phyloP scores from a whole-genome alignment of 2,329 filamentous ascomycete genomes.

The Lachnum nothofagi region DNA sequence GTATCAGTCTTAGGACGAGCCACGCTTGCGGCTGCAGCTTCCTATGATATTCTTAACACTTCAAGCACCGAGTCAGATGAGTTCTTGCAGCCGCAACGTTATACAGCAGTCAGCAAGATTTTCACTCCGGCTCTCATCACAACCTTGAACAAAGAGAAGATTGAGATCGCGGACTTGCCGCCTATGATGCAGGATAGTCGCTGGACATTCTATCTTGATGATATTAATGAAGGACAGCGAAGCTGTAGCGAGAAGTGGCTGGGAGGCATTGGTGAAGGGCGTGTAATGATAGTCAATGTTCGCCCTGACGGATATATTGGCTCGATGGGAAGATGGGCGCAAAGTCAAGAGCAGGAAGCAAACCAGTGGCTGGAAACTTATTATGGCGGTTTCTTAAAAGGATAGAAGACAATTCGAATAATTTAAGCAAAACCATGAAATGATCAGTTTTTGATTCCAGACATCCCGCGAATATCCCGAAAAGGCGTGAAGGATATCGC shows the following conservation, averaged over 20 bases:
- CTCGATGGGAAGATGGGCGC: constrained; percentile 45
- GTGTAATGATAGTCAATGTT: constrained; percentile 62
- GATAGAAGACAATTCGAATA: not conserved
- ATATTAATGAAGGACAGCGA: constrained; percentile 53
- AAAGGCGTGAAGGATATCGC: too few relatives aligned
- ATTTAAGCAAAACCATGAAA: too few relatives aligned
- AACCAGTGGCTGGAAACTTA: constrained; percentile 46
- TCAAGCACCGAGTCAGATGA: constrained; percentile 56
- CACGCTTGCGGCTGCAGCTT: constrained; percentile 53
- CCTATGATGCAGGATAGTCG: constrained; percentile 56
- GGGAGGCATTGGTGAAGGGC: constrained; percentile 44
- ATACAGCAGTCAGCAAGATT: constrained; percentile 61
- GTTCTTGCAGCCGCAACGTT: constrained; percentile 63
- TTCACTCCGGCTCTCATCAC: constrained; percentile 68
- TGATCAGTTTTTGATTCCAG: too few relatives aligned
- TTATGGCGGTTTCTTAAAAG: constrained; percentile 42
- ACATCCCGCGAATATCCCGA: too few relatives aligned
- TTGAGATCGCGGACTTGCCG: constrained; percentile 64
- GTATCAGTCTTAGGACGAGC: constrained; percentile 55
- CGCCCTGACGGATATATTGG: constrained; percentile 72
- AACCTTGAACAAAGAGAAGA: constrained; percentile 54
- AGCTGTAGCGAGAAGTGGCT: constrained; percentile 68
- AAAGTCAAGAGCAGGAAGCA: constrained; percentile 33
- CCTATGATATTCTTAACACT: constrained; percentile 56
- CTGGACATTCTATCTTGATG: constrained; percentile 70